phyloP scores from a whole-genome alignment of 1,284 basidiomycete species.

The Tilletia horrida region DNA sequence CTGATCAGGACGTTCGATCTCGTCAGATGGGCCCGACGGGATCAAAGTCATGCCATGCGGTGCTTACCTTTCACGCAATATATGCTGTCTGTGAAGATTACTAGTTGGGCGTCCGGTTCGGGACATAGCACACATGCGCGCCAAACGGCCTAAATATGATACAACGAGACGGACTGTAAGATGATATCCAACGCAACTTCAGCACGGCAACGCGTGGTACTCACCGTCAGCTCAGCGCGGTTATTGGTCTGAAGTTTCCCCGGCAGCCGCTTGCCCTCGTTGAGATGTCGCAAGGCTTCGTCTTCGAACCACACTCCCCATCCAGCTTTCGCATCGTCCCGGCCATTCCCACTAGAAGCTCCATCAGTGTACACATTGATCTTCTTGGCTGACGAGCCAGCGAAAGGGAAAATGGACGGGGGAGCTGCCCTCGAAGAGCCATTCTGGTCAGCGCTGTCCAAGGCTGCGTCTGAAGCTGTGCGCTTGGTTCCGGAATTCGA shows the following conservation, averaged over 20 bases:
- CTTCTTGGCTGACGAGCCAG: neutral
- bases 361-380: conserved; percentile 74
- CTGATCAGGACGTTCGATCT: conserved; percentile 55
- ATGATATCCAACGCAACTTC: neutral
- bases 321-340: conserved; percentile 35
- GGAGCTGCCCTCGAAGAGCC: neutral
- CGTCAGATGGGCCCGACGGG: no score
- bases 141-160: conserved; percentile 65
- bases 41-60: no score
- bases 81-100: conserved; percentile 72
- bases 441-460: neutral
- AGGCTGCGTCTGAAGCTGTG: conserved; percentile 17
- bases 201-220: neutral
- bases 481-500: neutral
- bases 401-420: neutral
- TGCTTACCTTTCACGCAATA: conserved; percentile 64
- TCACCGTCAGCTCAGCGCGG: conserved; percentile 74
- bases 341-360: conserved; percentile 74
- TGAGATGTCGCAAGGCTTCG: conserved; percentile 58
- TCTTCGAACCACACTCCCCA: conserved; percentile 48
- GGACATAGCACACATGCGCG: conserved; percentile 69
- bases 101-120: conserved; percentile 57
- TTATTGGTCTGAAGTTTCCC: conserved; percentile 78
- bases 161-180: neutral
- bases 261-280: conserved; percentile 72